phyloP scores from a whole-genome alignment of 495 filamentous ascomycete genomes.

The Amphirosellinia nigrospora region DNA sequence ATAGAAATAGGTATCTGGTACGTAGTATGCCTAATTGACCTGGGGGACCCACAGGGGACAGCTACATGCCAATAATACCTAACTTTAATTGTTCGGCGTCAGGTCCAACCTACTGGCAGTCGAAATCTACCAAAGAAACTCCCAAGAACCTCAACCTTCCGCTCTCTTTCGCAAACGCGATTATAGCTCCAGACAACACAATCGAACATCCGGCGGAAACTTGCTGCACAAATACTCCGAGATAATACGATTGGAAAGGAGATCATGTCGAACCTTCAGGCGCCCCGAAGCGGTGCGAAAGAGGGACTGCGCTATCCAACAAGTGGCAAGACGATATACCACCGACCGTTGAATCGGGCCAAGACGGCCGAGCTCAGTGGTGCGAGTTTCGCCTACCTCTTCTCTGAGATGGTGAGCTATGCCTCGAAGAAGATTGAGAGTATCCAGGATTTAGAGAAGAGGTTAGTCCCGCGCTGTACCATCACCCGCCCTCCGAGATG shows the following conservation, averaged over 20 bases:
- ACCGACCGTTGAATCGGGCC: conserved; percentile 88
- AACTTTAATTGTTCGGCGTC: background rate
- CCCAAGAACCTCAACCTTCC: background rate
- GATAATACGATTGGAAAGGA: background rate
- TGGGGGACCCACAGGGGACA: background rate
- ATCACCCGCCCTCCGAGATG: background rate
- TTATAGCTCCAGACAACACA: background rate
- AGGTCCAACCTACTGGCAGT: background rate
- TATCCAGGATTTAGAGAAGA: conserved; percentile 90
- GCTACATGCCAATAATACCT: conserved; percentile 3
- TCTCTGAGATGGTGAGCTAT: conserved; percentile 96
- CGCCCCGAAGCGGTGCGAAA: conserved; percentile 44
- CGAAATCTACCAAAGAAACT: background rate
- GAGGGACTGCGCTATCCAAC: conserved; percentile 89
- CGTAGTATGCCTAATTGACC: no score
- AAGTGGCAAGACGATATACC: conserved; percentile 96
- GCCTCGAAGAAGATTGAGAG: conserved; percentile 88
- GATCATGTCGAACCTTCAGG: conserved; percentile 47
- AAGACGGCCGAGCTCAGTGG: conserved; percentile 87
- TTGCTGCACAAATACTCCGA: background rate
- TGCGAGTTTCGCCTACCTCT: conserved; percentile 93
- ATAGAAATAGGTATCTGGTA: no score
- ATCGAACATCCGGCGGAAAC: background rate
- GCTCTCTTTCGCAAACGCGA: background rate
- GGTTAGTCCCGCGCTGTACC: conserved; percentile 55